A percentile compares a stretch with the other conserved stretches of the same genome.
These are phyloP conservation scores for Coemansia sp. DNA, from an alignment of 192 early-diverging fungal species.

Conservation along the genomic window DNA sequence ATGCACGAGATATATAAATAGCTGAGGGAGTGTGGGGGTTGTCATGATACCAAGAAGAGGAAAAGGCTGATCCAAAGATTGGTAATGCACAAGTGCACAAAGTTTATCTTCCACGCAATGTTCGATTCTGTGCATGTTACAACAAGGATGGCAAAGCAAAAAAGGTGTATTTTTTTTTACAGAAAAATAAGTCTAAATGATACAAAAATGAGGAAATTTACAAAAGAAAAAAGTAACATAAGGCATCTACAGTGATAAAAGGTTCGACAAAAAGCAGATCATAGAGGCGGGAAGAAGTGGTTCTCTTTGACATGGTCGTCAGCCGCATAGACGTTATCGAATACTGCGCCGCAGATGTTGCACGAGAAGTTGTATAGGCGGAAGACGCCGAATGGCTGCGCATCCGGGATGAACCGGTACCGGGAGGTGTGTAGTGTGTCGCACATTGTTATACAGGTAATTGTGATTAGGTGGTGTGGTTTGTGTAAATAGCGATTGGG, in stretches of 20 bases:
- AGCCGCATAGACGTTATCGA: slow-evolving; percentile 26
- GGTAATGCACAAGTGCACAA: no score
- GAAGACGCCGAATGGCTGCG: slow-evolving; percentile 17
- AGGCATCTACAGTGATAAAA: background rate
- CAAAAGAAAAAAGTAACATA: background rate
- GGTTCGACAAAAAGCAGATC: background rate
- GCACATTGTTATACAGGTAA: slow-evolving; percentile 4
- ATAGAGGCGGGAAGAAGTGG: slow-evolving; percentile 51
- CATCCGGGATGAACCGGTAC: slow-evolving; percentile 21
- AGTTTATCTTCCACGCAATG: no score
- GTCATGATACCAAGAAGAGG: no score
- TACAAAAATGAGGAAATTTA: background rate
- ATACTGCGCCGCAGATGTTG: slow-evolving; percentile 45
- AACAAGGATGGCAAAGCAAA: no score
- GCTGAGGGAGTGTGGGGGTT: no score
- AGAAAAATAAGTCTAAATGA: background rate
- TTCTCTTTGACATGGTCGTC: slow-evolving; percentile 47
- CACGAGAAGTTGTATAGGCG: slow-evolving; percentile 39
- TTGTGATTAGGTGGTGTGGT: background rate
- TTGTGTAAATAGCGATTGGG: background rate
- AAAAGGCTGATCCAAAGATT: no score
- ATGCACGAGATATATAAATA: no score
- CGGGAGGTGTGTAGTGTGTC: slow-evolving; percentile 3
- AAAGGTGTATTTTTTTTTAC: background rate
- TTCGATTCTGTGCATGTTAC: no score